phyloP scores from a whole-genome alignment of 176 grass and related monocot genomes.

The Carex littledalei region DNA sequence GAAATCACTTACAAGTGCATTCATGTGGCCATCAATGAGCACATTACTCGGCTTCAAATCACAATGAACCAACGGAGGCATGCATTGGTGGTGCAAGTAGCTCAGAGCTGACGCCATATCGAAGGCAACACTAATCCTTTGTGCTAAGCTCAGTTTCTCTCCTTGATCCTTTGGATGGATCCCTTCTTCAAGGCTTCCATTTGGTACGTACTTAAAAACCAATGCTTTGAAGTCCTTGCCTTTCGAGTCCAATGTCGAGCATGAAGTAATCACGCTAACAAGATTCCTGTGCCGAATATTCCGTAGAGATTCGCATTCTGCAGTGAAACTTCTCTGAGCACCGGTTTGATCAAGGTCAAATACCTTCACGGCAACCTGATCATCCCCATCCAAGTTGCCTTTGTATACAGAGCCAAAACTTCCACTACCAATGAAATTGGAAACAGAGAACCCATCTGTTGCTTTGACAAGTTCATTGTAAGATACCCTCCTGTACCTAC shows the following conservation, averaged over 20 bases:
- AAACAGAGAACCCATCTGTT: conserved; percentile 33
- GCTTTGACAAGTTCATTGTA: conserved; percentile 36
- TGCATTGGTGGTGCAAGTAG: conserved; percentile 32
- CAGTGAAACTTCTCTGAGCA: conserved; percentile 31
- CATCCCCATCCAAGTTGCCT: conserved; percentile 22
- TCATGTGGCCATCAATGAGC: conserved; percentile 30
- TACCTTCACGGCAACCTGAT: conserved; percentile 41
- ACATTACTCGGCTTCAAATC: conserved; percentile 52
- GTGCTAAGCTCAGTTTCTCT: conserved; percentile 23
- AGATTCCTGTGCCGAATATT: conserved; percentile 42
- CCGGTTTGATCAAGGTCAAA: conserved; percentile 25
- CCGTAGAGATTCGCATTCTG: conserved; percentile 41
- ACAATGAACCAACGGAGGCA: conserved; percentile 37
- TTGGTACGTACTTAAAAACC: conserved; percentile 36
- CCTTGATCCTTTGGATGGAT: conserved; percentile 21
- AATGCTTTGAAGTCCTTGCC: conserved; percentile 55
- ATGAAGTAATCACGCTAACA: conserved; percentile 39
- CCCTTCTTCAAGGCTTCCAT: conserved; percentile 47
- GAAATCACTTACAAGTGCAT: conserved; percentile 36
- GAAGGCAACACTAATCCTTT: conserved; percentile 29
- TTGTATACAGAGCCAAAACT: conserved; percentile 45
- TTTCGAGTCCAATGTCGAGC: conserved; percentile 32
- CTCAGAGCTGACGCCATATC: conserved; percentile 45
- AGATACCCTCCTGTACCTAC: conserved; percentile 34
- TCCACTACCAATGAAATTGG: conserved; percentile 40